Percentiles rank a stretch among this genome's conserved stretches.
Evolutionary conservation across 2,329 filamentous ascomycete species (phyloP).

Genomic region (Aspergillus pseudoglaucus): DNA sequence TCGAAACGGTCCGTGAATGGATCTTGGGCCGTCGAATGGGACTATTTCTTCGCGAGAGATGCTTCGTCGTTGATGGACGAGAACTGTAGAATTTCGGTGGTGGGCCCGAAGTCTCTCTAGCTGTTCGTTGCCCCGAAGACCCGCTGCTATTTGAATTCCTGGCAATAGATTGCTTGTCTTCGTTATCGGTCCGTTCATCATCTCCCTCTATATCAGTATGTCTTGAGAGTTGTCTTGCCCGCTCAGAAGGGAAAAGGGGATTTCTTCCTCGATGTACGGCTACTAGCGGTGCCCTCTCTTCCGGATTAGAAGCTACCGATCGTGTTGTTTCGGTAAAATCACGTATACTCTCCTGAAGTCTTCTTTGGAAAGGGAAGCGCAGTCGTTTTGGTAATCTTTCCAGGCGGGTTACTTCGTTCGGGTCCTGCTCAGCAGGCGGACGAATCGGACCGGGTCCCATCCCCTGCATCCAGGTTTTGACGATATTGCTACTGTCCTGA

Average conservation of each 20-base stretch:
- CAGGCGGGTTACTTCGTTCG: conserved; percentile 51
- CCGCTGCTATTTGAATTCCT: conserved; percentile 13
- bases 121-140: conserved; percentile 1
- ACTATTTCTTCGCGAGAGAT: conserved; percentile 29
- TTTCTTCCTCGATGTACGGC: conserved; percentile 28
- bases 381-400: conserved; percentile 48
- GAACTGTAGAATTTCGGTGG: conserved; percentile 32
- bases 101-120: conserved; percentile 16
- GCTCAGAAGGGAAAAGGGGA: conserved; percentile 20
- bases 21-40: conserved; percentile 30
- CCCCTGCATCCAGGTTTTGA: conserved; percentile 82
- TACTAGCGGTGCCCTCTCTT: conserved; percentile 38
- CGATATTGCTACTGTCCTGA: conserved; percentile 69
- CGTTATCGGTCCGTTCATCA: conserved; percentile 79
- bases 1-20: conserved; percentile 70
- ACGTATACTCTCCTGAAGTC: conserved; percentile 24
- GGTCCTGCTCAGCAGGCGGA: conserved; percentile 56
- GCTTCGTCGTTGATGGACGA: conserved; percentile 38
- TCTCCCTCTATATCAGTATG: conserved; percentile 83
- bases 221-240: conserved; percentile 41
- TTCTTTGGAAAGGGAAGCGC: conserved; percentile 42
- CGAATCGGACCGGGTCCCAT: conserved; percentile 50
- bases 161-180: conserved; percentile 32
- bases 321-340: conserved; percentile 47
- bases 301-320: conserved; percentile 54